Conservation (phyloP, 345 rosid species). For the Acer negundo region DNA sequence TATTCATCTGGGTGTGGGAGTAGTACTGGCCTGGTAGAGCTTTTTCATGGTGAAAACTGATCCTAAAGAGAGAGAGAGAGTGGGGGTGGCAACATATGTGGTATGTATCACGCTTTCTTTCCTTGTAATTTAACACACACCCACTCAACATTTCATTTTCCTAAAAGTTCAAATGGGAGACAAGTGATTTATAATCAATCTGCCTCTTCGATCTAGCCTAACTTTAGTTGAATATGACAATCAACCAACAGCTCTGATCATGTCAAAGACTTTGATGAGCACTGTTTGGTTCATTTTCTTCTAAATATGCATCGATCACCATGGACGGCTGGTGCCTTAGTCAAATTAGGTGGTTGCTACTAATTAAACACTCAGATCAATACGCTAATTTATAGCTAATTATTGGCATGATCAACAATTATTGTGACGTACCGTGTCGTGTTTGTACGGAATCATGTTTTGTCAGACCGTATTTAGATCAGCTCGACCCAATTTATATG, state of each 20-base stretch:
- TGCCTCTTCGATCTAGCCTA: neutral
- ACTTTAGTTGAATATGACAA: too few species aligned
- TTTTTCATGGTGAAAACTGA: conserved; percentile 1
- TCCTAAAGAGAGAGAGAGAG: conserved; percentile 1
- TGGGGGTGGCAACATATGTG: neutral
- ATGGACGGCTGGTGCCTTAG: too few species aligned
- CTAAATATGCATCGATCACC: too few species aligned
- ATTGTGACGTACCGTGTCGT: too few species aligned
- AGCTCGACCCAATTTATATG: too few species aligned
- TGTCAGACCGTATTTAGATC: too few species aligned
- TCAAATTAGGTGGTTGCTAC: too few species aligned
- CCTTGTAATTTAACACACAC: neutral
- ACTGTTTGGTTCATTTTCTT: neutral
- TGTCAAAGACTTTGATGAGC: neutral
- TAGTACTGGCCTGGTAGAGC: neutral
- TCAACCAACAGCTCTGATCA: neutral
- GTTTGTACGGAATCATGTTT: too few species aligned
- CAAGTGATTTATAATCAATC: neutral
- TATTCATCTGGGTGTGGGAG: neutral
- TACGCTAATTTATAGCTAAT: too few species aligned
- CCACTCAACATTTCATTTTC: neutral
- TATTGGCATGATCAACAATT: too few species aligned
- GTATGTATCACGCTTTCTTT: conserved; percentile 5
- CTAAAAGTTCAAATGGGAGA: neutral
- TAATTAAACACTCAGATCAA: too few species aligned